phyloP scores from a whole-genome alignment of 1,139 yeast species.

The Hyphopichia burtonii region DNA sequence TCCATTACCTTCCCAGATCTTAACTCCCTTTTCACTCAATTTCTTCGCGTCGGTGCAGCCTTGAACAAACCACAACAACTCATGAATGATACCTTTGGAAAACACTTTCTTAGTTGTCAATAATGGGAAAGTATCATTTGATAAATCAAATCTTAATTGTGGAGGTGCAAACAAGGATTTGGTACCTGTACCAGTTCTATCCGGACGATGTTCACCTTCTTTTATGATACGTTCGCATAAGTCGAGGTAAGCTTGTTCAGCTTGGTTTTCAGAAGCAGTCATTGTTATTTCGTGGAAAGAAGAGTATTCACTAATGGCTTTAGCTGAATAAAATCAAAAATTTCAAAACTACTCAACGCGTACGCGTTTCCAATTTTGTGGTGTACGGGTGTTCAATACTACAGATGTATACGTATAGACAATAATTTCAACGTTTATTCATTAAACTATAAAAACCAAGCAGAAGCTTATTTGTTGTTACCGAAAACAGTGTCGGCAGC shows the following conservation, averaged over 20 bases:
- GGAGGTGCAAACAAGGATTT: conserved; percentile 91
- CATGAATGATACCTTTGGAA: conserved; percentile 84
- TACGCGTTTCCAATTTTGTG: too few relatives aligned
- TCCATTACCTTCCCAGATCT: conserved; percentile 99
- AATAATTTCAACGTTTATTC: background rate
- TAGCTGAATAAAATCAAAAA: too few relatives aligned
- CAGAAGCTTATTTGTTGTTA: conserved; percentile 11
- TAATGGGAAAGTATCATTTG: conserved; percentile 75
- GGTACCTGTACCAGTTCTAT: conserved; percentile 97
- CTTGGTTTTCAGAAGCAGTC: conserved; percentile 35
- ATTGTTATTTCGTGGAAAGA: conserved; percentile 14
- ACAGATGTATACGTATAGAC: too few relatives aligned
- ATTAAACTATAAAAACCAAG: background rate
- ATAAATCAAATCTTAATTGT: conserved; percentile 78
- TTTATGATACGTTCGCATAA: conserved; percentile 73
- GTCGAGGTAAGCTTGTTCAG: conserved; percentile 85
- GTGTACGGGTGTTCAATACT: too few relatives aligned
- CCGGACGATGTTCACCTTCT: conserved; percentile 89
- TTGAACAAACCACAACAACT: conserved; percentile 85
- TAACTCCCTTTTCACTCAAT: conserved; percentile 78
- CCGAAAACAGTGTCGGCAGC: conserved; percentile 42
- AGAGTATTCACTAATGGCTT: too few relatives aligned
- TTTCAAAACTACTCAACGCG: too few relatives aligned
- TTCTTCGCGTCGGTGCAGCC: conserved; percentile 88
- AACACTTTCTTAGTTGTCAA: conserved; percentile 92